Percentiles rank a stretch among this genome's conserved stretches.
Conservation (phyloP, 2,329 filamentous ascomycete species). For the Xylariales sp. region DNA sequence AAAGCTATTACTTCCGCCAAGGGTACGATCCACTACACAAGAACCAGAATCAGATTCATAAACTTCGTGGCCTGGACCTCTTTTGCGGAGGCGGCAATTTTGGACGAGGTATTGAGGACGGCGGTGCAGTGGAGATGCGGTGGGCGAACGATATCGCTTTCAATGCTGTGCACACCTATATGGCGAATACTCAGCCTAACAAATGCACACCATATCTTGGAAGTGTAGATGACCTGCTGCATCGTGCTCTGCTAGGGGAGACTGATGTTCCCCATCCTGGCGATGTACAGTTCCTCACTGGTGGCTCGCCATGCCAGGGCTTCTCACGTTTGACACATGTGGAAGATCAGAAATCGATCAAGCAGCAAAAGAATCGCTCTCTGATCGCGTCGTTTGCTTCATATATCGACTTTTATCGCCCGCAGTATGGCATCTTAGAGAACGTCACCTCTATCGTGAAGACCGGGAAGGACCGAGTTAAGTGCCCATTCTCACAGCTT, state of each 20-base stretch:
- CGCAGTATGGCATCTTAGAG: slow-evolving; percentile 71
- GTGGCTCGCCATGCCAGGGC: slow-evolving; percentile 73
- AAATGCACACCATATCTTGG: slow-evolving; percentile 57
- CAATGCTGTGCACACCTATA: slow-evolving; percentile 66
- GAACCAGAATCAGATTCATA: slow-evolving; percentile 19
- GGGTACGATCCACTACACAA: slow-evolving; percentile 44
- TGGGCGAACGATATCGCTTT: slow-evolving; percentile 65
- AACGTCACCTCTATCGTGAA: slow-evolving; percentile 68
- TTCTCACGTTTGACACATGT: slow-evolving; percentile 60
- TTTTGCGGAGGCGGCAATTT: slow-evolving; percentile 79
- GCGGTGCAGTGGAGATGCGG: slow-evolving; percentile 58
- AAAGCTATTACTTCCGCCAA: slow-evolving; percentile 39
- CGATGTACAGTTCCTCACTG: slow-evolving; percentile 64
- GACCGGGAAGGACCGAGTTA: slow-evolving; percentile 36
- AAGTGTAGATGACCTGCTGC: slow-evolving; percentile 67
- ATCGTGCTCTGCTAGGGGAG: slow-evolving; percentile 47
- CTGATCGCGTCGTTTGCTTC: slow-evolving; percentile 73
- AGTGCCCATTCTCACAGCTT: slow-evolving; percentile 70
- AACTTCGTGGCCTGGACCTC: slow-evolving; percentile 61
- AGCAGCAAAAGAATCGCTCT: slow-evolving; percentile 66
- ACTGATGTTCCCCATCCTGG: slow-evolving; percentile 52
- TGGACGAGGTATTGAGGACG: slow-evolving; percentile 71
- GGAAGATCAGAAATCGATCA: slow-evolving; percentile 43
- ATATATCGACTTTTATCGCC: slow-evolving; percentile 69
- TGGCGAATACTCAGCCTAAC: slow-evolving; percentile 53